Evolutionary conservation across 371 early-diverging fungal species (phyloP), one percentile per base, ranked within the genome.

Genomic region (Gilbertella persicaria): DNA sequence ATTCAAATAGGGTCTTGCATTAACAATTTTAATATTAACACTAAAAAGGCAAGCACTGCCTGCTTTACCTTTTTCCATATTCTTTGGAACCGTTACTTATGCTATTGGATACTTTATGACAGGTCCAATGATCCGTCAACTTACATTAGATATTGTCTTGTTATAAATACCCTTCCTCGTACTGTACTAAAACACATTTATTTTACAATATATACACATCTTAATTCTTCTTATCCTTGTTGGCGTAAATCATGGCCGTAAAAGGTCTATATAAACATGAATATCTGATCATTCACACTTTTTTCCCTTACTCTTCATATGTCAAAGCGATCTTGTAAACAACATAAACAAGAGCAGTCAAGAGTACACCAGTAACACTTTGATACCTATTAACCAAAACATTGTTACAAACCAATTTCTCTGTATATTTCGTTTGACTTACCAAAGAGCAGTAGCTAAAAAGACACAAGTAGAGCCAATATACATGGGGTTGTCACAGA

Each of bases 401-500:
- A 29, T 19, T 2, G 9, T 6, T 10, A 33, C 3, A 26, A 19
- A 4, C 28, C 33, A 33, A 2, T 10, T 33, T 33, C 13, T 33
- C 9, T n/a, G 17, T 33, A 10, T 20, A 20, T 19, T 17, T 5
- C 0, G 12, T 26, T 20, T 14, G 12, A 5, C 71, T 50, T 88
- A 84, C 93, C 90, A 94, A 37, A 95, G 69, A 38, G 94, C 90
- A 35, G 89, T 86, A 28, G 86, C 93, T 42, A 94, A 57, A 67
- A 95, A 95, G 51, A 84, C 84, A 66, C 94, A 71, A 4, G 93
- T 91, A 13, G 95, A 93, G n/a, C 96, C 96, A 43, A 85, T 80
- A 65, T 95, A 95, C 96, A 95, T 95, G 16, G 96, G 96, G 69
- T 95, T 90, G 17, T 92, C 90, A 28, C 86, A 79, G 9, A 92